phyloP scores from a whole-genome alignment of 495 filamentous ascomycete species.

The Echria macrotheca region DNA sequence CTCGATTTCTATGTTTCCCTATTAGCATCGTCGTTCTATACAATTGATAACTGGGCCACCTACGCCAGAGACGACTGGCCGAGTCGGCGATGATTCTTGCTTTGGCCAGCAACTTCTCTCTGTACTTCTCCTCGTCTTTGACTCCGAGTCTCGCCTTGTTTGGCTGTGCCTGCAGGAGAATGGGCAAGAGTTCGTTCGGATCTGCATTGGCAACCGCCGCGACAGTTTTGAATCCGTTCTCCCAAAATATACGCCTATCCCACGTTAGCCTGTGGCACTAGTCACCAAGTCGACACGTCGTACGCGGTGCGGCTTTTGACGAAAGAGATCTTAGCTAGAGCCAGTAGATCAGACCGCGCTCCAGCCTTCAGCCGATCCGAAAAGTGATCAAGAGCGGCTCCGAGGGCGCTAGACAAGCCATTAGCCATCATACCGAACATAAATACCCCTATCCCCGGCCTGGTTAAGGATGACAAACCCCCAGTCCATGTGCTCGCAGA shows the following conservation, averaged over 20 bases:
- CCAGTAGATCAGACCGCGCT: slow-evolving; percentile 66
- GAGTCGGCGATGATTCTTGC: slow-evolving; percentile 64
- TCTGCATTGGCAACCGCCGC: slow-evolving; percentile 63
- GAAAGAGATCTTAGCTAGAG: slow-evolving; percentile 67
- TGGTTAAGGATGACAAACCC: no score
- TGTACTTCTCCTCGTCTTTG: slow-evolving; percentile 57
- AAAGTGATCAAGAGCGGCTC: slow-evolving; percentile 73
- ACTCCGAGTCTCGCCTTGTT: slow-evolving; percentile 55
- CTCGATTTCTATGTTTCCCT: slow-evolving; percentile 34
- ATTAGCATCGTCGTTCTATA: no score
- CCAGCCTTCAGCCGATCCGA: slow-evolving; percentile 69
- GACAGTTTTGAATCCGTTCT: slow-evolving; percentile 68
- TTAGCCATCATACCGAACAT: not conserved
- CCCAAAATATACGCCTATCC: slow-evolving; percentile 57
- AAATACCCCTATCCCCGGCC: no score
- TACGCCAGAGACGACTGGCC: slow-evolving; percentile 71
- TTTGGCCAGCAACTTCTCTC: slow-evolving; percentile 58
- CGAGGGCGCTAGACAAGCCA: slow-evolving; percentile 46
- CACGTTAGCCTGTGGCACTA: not conserved
- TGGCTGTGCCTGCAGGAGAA: slow-evolving; percentile 65
- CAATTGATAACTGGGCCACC: slow-evolving; percentile 30
- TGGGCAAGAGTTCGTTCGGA: slow-evolving; percentile 60
- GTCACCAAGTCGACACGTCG: not conserved
- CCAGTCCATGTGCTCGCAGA: slow-evolving; percentile 71
- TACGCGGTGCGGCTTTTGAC: slow-evolving; percentile 71